Evolutionary conservation across 1,284 basidiomycete genomes (phyloP).

Genomic region (Irpex lacteus): DNA sequence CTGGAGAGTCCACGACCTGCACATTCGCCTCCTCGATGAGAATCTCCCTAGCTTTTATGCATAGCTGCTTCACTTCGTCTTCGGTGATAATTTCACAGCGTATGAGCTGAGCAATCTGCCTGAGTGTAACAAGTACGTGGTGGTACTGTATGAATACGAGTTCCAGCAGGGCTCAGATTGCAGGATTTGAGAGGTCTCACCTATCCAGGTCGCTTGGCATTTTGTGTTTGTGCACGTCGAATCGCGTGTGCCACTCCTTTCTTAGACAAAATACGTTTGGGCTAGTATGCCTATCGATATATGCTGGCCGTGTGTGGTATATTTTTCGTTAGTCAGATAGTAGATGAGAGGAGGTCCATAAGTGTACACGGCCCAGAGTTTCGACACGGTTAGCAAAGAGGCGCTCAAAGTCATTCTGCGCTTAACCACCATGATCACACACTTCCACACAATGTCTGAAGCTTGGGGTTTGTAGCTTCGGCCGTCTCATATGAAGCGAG

Average conservation of each 20-base stretch:
- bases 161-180: not conserved
- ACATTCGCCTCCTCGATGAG: constrained; percentile 97
- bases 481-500: too few relatives aligned
- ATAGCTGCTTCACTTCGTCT: constrained; percentile 89
- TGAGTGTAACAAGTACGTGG: constrained; percentile 20
- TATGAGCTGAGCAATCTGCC: constrained; percentile 87
- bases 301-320: too few relatives aligned
- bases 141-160: not conserved
- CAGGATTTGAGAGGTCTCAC: not conserved
- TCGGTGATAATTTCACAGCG: constrained; percentile 93
- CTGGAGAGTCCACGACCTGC: constrained; percentile 93
- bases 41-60: constrained; percentile 94
- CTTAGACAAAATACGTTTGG: not conserved
- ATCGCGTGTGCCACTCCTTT: not conserved
- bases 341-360: too few relatives aligned
- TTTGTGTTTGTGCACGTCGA: not conserved
- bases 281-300: too few relatives aligned
- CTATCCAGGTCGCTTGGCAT: not conserved
- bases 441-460: too few relatives aligned
- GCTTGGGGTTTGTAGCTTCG: too few relatives aligned
- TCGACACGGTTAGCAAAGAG: too few relatives aligned
- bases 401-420: too few relatives aligned
- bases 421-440: too few relatives aligned
- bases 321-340: too few relatives aligned
- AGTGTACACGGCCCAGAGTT: too few relatives aligned